Conservation (phyloP, 305 asterid species). For the Fraxinus platypoda region DNA sequence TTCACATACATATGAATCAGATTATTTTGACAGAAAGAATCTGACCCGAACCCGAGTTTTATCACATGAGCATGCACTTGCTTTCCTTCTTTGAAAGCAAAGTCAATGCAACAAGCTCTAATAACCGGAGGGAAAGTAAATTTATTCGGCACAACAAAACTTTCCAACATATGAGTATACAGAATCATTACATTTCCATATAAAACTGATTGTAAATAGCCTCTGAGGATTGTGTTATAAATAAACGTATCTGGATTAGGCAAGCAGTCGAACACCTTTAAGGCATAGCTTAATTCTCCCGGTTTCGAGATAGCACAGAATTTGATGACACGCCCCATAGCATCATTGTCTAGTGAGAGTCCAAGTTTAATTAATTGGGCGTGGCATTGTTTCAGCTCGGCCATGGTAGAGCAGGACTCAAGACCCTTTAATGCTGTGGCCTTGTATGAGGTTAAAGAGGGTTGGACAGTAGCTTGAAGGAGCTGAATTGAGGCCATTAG, state of each 20-base stretch:
- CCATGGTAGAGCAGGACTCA: slow-evolving; percentile 62
- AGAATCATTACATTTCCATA: slow-evolving; percentile 35
- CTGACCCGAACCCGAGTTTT: slow-evolving; percentile 58
- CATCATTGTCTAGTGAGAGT: slow-evolving; percentile 56
- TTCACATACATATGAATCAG: slow-evolving; percentile 74
- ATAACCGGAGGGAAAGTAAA: slow-evolving; percentile 73
- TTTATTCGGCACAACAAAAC: slow-evolving; percentile 49
- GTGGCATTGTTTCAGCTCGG: slow-evolving; percentile 66
- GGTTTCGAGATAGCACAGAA: slow-evolving; percentile 44
- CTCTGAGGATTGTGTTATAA: slow-evolving; percentile 71
- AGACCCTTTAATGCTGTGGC: slow-evolving; percentile 35
- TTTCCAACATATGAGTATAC: slow-evolving; percentile 51
- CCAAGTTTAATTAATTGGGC: slow-evolving; percentile 69
- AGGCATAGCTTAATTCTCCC: slow-evolving; percentile 61
- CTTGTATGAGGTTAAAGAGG: slow-evolving; percentile 25
- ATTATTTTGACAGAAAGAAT: slow-evolving; percentile 67
- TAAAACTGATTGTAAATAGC: slow-evolving; percentile 37
- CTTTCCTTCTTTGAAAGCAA: slow-evolving; percentile 45
- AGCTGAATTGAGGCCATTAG: slow-evolving; percentile 23
- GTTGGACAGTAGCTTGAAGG: slow-evolving; percentile 25
- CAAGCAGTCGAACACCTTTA: slow-evolving; percentile 58
- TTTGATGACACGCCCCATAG: slow-evolving; percentile 67
- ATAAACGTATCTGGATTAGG: slow-evolving; percentile 71
- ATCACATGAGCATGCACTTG: slow-evolving; percentile 71
- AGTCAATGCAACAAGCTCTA: slow-evolving; percentile 55